Conservation (phyloP, 140 eudicot genomes). For the Stevia rebaudiana region DNA sequence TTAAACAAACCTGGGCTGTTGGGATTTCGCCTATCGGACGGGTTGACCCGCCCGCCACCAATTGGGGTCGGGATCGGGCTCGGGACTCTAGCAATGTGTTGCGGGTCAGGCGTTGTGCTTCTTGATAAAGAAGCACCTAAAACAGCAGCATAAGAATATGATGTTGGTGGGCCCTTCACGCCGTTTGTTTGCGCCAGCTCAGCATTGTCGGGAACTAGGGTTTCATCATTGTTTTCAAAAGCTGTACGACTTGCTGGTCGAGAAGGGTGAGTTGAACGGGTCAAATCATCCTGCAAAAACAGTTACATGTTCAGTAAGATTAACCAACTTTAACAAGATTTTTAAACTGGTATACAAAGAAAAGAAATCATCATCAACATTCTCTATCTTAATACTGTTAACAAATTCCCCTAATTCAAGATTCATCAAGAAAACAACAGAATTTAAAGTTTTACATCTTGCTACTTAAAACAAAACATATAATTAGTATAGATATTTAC, state of each 20-base stretch:
- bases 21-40: slow-evolving; percentile 49
- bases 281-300: slow-evolving; percentile 64
- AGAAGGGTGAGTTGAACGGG: slow-evolving; percentile 75
- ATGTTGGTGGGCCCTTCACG: slow-evolving; percentile 47
- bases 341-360: background rate
- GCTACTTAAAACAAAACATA: slow-evolving; percentile 1
- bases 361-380: background rate
- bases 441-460: background rate
- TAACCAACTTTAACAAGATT: background rate
- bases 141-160: slow-evolving; percentile 88
- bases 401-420: background rate
- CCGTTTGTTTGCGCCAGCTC: slow-evolving; percentile 59
- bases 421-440: slow-evolving; percentile 2
- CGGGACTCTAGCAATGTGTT: slow-evolving; percentile 80
- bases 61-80: slow-evolving; percentile 91
- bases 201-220: slow-evolving; percentile 44
- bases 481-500: background rate
- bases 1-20: slow-evolving; percentile 53
- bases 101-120: slow-evolving; percentile 96
- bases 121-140: slow-evolving; percentile 91
- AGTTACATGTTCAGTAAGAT: background rate
- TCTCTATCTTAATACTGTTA: background rate
- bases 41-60: slow-evolving; percentile 63
- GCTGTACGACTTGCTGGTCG: slow-evolving; percentile 93
- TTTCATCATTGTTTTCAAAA: slow-evolving; percentile 51